These are phyloP conservation scores for Scheffersomyces segobiensis DNA, from an alignment of 1,139 yeast genomes.

Conservation along the genomic window DNA sequence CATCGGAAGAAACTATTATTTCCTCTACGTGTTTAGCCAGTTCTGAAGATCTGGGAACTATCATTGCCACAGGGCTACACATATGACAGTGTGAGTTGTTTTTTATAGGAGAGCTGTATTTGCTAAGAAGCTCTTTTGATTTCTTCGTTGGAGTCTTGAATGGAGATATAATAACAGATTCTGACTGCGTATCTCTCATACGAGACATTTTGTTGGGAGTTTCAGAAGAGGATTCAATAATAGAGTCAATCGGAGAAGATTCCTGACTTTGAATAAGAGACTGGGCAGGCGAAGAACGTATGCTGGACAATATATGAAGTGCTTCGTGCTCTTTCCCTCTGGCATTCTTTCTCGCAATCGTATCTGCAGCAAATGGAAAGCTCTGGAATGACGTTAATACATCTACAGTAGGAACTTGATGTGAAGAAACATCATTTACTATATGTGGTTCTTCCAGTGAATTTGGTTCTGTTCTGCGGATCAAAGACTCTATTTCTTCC, in stretches of 20 bases:
- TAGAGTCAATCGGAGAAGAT: not conserved
- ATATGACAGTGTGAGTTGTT: not conserved
- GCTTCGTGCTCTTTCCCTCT: not conserved
- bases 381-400: conserved; percentile 14
- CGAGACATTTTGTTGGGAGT: no score
- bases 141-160: conserved; percentile 19
- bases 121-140: conserved; percentile 3
- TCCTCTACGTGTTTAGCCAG: conserved; percentile 4
- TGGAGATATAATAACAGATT: conserved; percentile 1
- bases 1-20: conserved; percentile 12
- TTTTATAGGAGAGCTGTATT: conserved; percentile 1
- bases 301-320: not conserved
- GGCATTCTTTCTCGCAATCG: not conserved
- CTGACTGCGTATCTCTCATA: not conserved
- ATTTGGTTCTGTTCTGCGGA: not conserved
- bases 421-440: conserved; percentile 1
- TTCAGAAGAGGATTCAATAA: not conserved
- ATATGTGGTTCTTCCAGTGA: not conserved
- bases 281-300: not conserved
- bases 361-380: conserved; percentile 15
- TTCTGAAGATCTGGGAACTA: not conserved
- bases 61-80: not conserved
- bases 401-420: conserved; percentile 5
- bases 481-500: conserved; percentile 16
- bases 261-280: not conserved